These are phyloP conservation scores for Penstemon eatonii DNA, from an alignment of 257 asterid species.

Conservation along the genomic window DNA sequence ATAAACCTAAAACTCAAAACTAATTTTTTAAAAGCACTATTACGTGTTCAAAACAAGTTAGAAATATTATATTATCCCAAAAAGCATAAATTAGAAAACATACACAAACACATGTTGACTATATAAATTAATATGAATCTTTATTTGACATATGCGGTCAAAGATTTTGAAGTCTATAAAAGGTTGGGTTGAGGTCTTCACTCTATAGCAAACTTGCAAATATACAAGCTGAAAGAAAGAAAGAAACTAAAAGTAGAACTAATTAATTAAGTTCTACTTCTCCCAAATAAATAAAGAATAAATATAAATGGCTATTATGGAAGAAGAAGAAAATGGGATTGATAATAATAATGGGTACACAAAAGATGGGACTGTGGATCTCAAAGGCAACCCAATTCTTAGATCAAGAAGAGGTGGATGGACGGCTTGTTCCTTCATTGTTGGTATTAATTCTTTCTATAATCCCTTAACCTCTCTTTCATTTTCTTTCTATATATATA, in stretches of 20 bases:
- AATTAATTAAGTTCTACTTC: background rate
- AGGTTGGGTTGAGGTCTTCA: background rate
- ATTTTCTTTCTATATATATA: too few relatives aligned
- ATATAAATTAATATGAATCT: too few relatives aligned
- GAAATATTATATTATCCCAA: too few relatives aligned
- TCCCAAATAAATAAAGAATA: background rate
- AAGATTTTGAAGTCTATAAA: background rate
- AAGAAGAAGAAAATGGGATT: constrained; percentile 41
- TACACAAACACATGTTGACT: too few relatives aligned
- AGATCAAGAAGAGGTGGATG: constrained; percentile 83
- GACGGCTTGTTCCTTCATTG: constrained; percentile 84
- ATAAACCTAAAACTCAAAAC: too few relatives aligned
- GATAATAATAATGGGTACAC: constrained; percentile 44
- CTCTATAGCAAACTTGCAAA: background rate
- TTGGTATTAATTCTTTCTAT: constrained; percentile 46
- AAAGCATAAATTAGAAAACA: too few relatives aligned
- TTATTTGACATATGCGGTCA: background rate
- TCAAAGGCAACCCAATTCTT: constrained; percentile 74
- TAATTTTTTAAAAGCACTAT: too few relatives aligned
- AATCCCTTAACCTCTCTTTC: background rate
- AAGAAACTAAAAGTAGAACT: background rate
- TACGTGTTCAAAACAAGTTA: too few relatives aligned
- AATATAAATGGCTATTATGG: constrained; percentile 27
- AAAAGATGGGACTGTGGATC: constrained; percentile 78
- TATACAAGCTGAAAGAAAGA: background rate